Conservation (phyloP, 2,329 filamentous ascomycete species). For the Fusarium sp. region DNA sequence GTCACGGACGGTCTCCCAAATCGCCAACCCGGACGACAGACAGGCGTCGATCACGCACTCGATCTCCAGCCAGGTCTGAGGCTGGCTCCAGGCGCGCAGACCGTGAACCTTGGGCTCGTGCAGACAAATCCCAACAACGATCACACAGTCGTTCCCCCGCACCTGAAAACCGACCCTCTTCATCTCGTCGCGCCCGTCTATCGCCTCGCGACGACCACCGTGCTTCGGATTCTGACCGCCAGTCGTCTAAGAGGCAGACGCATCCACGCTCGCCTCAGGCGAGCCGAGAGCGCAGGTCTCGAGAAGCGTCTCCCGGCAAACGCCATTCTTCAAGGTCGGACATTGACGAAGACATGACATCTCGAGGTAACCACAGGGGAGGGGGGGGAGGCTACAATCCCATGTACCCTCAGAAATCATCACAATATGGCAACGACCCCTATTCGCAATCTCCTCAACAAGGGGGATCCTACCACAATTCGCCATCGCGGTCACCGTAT, state of each 20-base stretch:
- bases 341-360: constrained; percentile 59
- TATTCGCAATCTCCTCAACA: constrained; percentile 56
- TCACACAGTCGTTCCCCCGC: constrained; percentile 41
- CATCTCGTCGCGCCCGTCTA: constrained; percentile 32
- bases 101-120: constrained; percentile 39
- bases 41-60: constrained; percentile 38
- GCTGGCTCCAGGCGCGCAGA: constrained; percentile 38
- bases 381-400: constrained; percentile 47
- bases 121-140: constrained; percentile 32
- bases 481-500: constrained; percentile 56
- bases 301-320: constrained; percentile 44
- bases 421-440: constrained; percentile 50
- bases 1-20: constrained; percentile 41
- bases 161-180: constrained; percentile 33
- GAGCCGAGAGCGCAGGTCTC: constrained; percentile 42
- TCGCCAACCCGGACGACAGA: constrained; percentile 42
- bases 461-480: constrained; percentile 55
- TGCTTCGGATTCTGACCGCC: constrained; percentile 36
- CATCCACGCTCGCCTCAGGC: constrained; percentile 43
- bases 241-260: constrained; percentile 33
- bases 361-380: constrained; percentile 54
- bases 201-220: constrained; percentile 40
- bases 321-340: constrained; percentile 58
- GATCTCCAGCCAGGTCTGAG: constrained; percentile 42
- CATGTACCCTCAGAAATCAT: constrained; percentile 49